A percentile compares a stretch with the other conserved stretches of the same genome.
Conservation (phyloP, 257 asterid species). For the Primulina eburnea region DNA sequence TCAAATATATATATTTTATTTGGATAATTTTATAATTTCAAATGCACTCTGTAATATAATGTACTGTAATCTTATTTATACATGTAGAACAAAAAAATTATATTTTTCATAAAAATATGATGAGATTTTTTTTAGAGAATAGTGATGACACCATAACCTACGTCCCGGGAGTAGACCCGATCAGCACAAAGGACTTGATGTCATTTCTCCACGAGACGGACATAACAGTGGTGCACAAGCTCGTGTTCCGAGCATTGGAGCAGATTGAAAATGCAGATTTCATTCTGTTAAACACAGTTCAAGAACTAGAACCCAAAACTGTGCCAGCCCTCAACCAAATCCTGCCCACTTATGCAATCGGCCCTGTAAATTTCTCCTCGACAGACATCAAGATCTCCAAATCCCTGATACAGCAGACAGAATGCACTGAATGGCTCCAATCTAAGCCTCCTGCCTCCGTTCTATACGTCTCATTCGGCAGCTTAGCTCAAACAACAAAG, state of each 20-base stretch:
- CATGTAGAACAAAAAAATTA: too few species aligned
- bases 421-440: conserved; percentile 36
- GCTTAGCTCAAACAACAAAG: conserved; percentile 24
- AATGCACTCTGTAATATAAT: too few species aligned
- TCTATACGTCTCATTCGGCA: conserved; percentile 43
- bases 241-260: conserved; percentile 36
- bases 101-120: too few species aligned
- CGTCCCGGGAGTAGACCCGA: conserved; percentile 41
- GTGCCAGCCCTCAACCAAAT: conserved; percentile 29
- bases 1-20: too few species aligned
- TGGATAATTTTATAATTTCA: too few species aligned
- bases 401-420: conserved; percentile 30
- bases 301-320: conserved; percentile 36
- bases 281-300: conserved; percentile 40
- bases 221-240: conserved; percentile 32
- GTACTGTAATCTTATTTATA: too few species aligned
- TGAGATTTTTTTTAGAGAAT: not conserved
- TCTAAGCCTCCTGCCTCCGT: conserved; percentile 35
- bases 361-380: conserved; percentile 19
- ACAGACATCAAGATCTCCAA: conserved; percentile 4
- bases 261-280: conserved; percentile 43
- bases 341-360: conserved; percentile 26
- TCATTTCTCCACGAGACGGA: conserved; percentile 37
- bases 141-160: conserved; percentile 37
- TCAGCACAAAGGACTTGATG: conserved; percentile 35